Evolutionary conservation across 345 rosid genomes (phyloP), one percentile per base, ranked within the genome.

Genomic region (Durio zibethinus): DNA sequence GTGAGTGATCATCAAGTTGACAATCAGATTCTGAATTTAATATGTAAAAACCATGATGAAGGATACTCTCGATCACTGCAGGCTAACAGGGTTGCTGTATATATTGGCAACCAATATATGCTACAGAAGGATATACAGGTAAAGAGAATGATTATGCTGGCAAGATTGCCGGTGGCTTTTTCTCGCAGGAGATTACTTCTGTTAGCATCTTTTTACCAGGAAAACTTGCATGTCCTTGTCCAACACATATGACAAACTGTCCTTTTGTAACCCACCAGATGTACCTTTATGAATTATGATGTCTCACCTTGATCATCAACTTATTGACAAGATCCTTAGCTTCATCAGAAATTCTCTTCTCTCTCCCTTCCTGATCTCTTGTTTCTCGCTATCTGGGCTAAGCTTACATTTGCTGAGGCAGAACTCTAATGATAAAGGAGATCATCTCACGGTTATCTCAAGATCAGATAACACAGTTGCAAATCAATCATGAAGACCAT

Each of bases 161-260:
- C 36, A 71, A 71, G 71, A 16, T 47, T 8, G 15, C 71, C 36
- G 54, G 53, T 52, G 31, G 52, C 62, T 50, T 57, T 43, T 70
- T 70, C 57, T 27, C 21, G 23, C n/a, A 12, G 53, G 35, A 68
- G 53, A 64, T 68, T 45, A 18, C 43, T 65, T 8, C 15, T 18
- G 27, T 18, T 61, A 14, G 27, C 73, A 43, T 68, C 35, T 68
- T 43, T 43, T 45, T 11, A 12, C 25, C 62, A 1, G 4, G 42
- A 54, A 62, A 56, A 72, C 33, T 72, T 77, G 40, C 33, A 62
- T 47, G 72, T 61, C 36, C 7, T 35, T 62, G 67, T 42, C 23
- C 10, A 27, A 59, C 45, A 45, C 31, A 64, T 6, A 14, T 74
- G 74, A 73, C 82, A 50, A 75, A 73, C 70, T 78, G 74, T 73